A percentile compares a stretch with the other conserved stretches of the same genome.
Conservation (phyloP, 768 basidiomycete genomes). For the Exsudoporus frostii region DNA sequence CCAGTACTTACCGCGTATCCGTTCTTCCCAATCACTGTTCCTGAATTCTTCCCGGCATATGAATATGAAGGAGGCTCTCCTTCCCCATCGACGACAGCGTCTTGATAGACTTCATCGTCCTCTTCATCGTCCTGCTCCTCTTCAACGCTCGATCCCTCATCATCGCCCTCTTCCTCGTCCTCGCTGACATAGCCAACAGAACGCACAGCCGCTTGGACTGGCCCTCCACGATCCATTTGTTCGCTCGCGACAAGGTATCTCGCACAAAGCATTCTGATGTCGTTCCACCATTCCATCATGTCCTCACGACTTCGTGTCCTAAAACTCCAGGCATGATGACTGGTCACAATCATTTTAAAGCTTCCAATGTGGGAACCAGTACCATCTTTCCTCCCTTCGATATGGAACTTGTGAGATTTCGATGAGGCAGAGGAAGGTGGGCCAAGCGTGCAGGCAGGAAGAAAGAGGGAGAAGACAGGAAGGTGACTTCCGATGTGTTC, state of each 20-base stretch:
- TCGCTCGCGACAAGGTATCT: constrained; percentile 93
- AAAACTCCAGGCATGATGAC: constrained; percentile 83
- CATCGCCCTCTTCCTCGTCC: constrained; percentile 56
- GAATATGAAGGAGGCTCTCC: constrained; percentile 62
- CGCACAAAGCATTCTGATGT: constrained; percentile 89
- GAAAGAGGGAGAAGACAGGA: constrained; percentile 85
- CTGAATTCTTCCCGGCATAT: constrained; percentile 40
- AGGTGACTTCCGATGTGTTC: constrained; percentile 42
- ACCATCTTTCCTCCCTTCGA: constrained; percentile 87
- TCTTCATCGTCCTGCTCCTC: constrained; percentile 45
- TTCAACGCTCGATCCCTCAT: constrained; percentile 56
- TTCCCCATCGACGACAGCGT: constrained; percentile 38
- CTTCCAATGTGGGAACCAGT: constrained; percentile 58
- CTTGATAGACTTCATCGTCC: constrained; percentile 47
- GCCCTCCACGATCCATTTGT: constrained; percentile 87
- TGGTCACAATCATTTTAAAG: constrained; percentile 38
- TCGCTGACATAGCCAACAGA: constrained; percentile 86
- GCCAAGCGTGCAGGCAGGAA: constrained; percentile 93
- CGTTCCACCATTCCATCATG: constrained; percentile 99
- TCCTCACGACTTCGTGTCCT: constrained; percentile 86
- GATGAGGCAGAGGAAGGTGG: constrained; percentile 72
- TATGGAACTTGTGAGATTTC: constrained; percentile 92
- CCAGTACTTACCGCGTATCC: constrained; percentile 58
- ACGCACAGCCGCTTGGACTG: constrained; percentile 88
- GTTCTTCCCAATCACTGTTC: constrained; percentile 45